These are phyloP conservation scores for Micromonas commoda DNA, from an alignment of 139 green algal species.

Conservation along the genomic window DNA sequence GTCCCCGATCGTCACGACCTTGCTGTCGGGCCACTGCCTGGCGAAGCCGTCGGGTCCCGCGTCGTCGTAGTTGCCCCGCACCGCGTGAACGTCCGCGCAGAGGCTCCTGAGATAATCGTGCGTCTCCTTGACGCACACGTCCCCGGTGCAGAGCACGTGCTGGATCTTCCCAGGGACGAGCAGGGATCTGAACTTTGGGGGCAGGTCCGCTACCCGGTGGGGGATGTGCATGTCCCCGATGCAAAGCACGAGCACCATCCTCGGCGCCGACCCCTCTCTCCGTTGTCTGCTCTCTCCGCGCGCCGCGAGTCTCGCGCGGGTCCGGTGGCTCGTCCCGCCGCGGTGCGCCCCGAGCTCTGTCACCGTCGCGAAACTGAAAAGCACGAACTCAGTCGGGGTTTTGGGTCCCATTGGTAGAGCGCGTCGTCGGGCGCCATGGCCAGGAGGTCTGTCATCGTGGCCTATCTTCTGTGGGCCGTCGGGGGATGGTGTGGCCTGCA, in stretches of 20 bases:
- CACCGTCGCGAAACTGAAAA: too few species aligned
- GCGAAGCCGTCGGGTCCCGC: too few species aligned
- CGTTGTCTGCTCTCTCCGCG: background rate
- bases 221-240: constrained; percentile 91
- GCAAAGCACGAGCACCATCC: constrained; percentile 87
- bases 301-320: background rate
- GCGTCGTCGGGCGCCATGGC: too few species aligned
- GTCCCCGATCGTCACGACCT: constrained; percentile 72
- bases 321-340: too few species aligned
- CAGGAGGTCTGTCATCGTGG: too few species aligned
- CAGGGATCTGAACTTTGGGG: constrained; percentile 81
- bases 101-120: constrained; percentile 80
- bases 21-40: constrained; percentile 38
- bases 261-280: background rate
- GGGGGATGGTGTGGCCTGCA: background rate
- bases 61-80: constrained; percentile 88
- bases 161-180: constrained; percentile 91
- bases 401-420: too few species aligned
- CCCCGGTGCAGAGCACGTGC: constrained; percentile 78
- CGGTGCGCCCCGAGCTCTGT: too few species aligned
- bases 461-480: background rate
- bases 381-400: too few species aligned
- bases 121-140: constrained; percentile 75
- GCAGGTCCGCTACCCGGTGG: constrained; percentile 71
- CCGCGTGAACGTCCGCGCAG: constrained; percentile 62